Conservation (phyloP, 2,329 filamentous ascomycete species). For the Monilinia fructicola region DNA sequence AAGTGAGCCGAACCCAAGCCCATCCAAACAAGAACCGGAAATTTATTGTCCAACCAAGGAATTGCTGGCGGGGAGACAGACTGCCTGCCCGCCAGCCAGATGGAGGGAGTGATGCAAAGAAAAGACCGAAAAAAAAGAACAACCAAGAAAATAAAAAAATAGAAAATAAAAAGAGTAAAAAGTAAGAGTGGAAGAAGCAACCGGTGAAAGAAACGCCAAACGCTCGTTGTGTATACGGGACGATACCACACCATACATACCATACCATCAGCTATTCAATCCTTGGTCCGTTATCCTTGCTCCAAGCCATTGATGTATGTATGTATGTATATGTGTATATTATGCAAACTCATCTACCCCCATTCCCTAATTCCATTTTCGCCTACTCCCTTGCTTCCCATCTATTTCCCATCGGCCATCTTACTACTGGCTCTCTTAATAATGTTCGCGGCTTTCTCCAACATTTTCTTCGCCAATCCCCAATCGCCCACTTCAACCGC, state of each 20-base stretch:
- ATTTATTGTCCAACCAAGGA: neutral
- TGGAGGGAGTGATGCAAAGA: too few species aligned
- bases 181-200: neutral
- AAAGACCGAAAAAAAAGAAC: too few species aligned
- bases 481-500: constrained; percentile 71
- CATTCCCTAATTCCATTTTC: neutral
- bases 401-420: constrained; percentile 4
- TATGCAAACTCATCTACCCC: neutral
- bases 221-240: neutral
- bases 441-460: constrained; percentile 70
- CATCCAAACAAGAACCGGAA: neutral
- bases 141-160: neutral
- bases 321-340: neutral
- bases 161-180: neutral
- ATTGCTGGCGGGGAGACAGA: neutral
- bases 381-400: too few species aligned
- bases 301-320: neutral
- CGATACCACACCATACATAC: neutral
- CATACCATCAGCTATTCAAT: neutral
- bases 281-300: neutral
- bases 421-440: constrained; percentile 57
- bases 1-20: neutral
- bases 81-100: too few species aligned
- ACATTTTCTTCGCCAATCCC: constrained; percentile 63
- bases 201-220: neutral